Evolutionary conservation across 208 protist species (phyloP).

Genomic region (Herpetomonas tarakana): DNA sequence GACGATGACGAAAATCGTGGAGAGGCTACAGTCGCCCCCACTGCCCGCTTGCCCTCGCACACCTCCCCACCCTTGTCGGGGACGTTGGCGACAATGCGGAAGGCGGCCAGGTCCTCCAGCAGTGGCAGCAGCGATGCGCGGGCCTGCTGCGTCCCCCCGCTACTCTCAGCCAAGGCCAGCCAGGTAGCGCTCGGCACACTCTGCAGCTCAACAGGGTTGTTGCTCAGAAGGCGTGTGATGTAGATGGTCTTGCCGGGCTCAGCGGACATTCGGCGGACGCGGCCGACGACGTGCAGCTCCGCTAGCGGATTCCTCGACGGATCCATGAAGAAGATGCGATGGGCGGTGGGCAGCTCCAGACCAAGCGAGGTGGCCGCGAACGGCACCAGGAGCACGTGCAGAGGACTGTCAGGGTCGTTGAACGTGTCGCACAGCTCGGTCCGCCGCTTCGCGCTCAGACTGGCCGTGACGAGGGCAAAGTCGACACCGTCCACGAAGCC

Average conservation of each 20-base stretch:
- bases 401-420: conserved; percentile 9
- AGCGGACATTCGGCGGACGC: background rate
- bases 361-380: conserved; percentile 3
- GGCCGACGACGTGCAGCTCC: conserved; percentile 8
- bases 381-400: conserved; percentile 12
- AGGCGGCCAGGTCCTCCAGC: no score
- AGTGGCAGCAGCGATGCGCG: no score
- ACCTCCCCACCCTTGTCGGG: no score
- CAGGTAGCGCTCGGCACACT: no score
- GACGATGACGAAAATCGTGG: no score
- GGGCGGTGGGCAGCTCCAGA: conserved; percentile 7
- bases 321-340: conserved; percentile 17
- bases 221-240: conserved; percentile 15
- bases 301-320: background rate
- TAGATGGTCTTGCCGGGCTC: background rate
- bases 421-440: conserved; percentile 6
- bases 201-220: conserved; percentile 12
- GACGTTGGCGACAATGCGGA: no score
- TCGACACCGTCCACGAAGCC: conserved; percentile 11
- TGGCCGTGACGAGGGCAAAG: conserved; percentile 13
- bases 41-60: no score
- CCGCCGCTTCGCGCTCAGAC: background rate
- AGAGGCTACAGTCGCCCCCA: no score
- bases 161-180: no score
- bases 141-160: no score